Base-by-base conservation (phyloP, 352 stramenopile genomes). In the Thalassiosira livingstoniorum region DNA sequence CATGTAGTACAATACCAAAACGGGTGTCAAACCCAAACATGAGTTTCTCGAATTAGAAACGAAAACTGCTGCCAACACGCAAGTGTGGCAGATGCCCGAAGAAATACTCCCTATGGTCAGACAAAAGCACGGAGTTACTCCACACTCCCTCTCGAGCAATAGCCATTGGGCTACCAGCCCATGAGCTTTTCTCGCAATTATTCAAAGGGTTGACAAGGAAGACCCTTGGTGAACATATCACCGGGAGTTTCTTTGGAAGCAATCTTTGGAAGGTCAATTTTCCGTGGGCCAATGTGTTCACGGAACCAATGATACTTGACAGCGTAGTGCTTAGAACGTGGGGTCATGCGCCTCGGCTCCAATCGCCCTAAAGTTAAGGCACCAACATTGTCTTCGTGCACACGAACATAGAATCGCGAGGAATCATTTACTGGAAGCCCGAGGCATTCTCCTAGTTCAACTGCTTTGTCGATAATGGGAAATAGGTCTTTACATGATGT, bases 281-380 rank as follows among this genome's bases (percentile, higher is more conserved):
- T 2, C 25, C 45, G 21, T 51, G 15, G 23, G 10, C 15, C 10
- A 1, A 85, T 10, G 21, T 77, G 45, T 35, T 60, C 39, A n/a
- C 70, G 34, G 34, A 85, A 85, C n/a, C 47, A 66, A 43, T 78
- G 66, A 42, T 76, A 78, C 42, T 74, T 75, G n/a, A 66, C 65
- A 2, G 1, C 31, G 34, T 78, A 65, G 51, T 83, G 75, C 42
- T 83, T 83, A 1, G 75, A 78, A 0, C 75, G 27, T 11, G 75
- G 54, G 4, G n/a, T 27, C 42, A 78, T 51, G 10, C 10, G 42
- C 10, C 42, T 10, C 10, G 42, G 42, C 42, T 51, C 10, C 10
- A 51, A 18, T 51, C 42, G 10, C 10, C 10, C 42, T 18, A 51
- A 18, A 18, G 42, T 51, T 10, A 63, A n/a, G 25, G 55, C 31